These are phyloP conservation scores for Phytophthora melonis DNA, from an alignment of 352 stramenopile genomes.

Conservation along the genomic window DNA sequence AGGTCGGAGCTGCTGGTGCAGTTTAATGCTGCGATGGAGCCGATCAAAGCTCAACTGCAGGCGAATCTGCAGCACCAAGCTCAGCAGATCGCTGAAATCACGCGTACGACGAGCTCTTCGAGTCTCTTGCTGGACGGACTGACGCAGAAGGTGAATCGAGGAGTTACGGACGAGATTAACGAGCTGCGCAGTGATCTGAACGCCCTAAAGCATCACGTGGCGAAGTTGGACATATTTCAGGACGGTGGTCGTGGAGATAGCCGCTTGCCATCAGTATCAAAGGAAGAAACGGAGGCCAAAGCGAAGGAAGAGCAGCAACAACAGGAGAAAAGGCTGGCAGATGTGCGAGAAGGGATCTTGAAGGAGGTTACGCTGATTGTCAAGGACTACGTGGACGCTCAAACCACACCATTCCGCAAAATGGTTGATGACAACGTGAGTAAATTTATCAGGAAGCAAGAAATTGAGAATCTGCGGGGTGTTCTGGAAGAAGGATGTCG, in stretches of 20 bases:
- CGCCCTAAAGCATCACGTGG: constrained; percentile 64
- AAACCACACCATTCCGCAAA: constrained; percentile 24
- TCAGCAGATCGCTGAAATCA: constrained; percentile 77
- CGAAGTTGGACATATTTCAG: constrained; percentile 49
- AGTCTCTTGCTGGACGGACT: constrained; percentile 67
- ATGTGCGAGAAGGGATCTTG: constrained; percentile 28
- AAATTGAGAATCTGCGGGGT: constrained; percentile 32
- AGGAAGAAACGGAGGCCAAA: constrained; percentile 33
- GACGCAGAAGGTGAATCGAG: constrained; percentile 71
- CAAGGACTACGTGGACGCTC: constrained; percentile 34
- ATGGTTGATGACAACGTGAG: constrained; percentile 19
- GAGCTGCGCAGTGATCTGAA: constrained; percentile 65
- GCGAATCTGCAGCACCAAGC: constrained; percentile 78
- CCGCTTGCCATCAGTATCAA: constrained; percentile 14
- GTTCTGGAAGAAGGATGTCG: constrained; percentile 30
- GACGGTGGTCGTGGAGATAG: constrained; percentile 15
- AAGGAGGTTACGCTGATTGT: constrained; percentile 25
- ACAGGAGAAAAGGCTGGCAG: constrained; percentile 28
- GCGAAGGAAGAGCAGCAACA: constrained; percentile 29
- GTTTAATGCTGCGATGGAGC: constrained; percentile 84
- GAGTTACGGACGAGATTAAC: constrained; percentile 57
- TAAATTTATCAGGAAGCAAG: constrained; percentile 25
- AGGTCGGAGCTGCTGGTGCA: constrained; percentile 78
- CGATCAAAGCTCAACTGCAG: constrained; percentile 82
- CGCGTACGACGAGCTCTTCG: constrained; percentile 64